These are phyloP conservation scores for Rhynchospora pubera DNA, from an alignment of 176 grass and related monocot genomes.

Conservation along the genomic window DNA sequence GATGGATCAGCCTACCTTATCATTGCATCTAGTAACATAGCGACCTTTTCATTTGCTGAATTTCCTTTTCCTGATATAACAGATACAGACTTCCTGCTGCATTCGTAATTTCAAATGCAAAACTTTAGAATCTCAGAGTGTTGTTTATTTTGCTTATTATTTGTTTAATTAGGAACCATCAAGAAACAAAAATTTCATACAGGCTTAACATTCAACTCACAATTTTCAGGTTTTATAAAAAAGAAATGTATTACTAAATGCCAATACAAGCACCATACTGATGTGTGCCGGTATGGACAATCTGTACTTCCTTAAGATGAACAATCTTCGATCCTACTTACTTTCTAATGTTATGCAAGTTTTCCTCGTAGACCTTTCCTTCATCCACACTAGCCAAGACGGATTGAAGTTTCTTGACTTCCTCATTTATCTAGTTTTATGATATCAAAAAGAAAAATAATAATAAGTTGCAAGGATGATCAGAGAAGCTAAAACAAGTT, in stretches of 20 bases:
- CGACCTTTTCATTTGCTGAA: conserved; percentile 51
- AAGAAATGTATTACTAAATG: neutral
- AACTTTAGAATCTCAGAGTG: neutral
- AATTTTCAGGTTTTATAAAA: neutral
- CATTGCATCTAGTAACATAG: conserved; percentile 48
- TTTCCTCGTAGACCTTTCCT: conserved; percentile 42
- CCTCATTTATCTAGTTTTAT: conserved; percentile 42
- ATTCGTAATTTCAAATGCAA: conserved; percentile 2
- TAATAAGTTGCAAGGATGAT: neutral
- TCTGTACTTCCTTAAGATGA: conserved; percentile 14
- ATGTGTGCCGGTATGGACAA: neutral
- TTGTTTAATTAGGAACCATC: neutral
- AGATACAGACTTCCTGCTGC: conserved; percentile 37
- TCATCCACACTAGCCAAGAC: conserved; percentile 27
- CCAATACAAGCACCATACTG: neutral
- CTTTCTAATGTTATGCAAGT: conserved; percentile 29
- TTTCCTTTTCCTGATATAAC: conserved; percentile 29
- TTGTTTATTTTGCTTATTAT: neutral
- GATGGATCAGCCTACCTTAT: conserved; percentile 38
- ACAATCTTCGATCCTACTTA: conserved; percentile 8
- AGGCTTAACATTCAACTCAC: neutral
- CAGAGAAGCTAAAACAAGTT: no score
- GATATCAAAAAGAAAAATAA: conserved; percentile 1
- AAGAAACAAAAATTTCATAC: neutral
- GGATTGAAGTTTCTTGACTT: conserved; percentile 67